A percentile compares a stretch with the other conserved stretches of the same genome.
phyloP scores from a whole-genome alignment of 2,329 filamentous ascomycete genomes.

The Beauveria caledonica region DNA sequence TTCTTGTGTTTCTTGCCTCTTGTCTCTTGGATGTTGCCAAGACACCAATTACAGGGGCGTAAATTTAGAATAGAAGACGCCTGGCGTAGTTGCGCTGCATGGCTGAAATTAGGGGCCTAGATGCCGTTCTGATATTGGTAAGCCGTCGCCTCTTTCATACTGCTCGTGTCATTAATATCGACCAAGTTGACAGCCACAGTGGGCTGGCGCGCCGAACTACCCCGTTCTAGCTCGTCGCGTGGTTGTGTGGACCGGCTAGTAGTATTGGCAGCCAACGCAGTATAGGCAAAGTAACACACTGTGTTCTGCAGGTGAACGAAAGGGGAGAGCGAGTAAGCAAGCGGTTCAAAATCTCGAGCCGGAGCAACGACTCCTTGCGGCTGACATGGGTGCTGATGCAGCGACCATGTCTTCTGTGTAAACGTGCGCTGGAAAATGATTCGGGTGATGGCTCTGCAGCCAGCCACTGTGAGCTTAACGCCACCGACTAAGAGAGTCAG shows the following conservation, averaged over 20 bases:
- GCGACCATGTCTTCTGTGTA: background rate
- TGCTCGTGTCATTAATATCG: background rate
- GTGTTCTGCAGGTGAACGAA: background rate
- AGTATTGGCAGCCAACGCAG: background rate
- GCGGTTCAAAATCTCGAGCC: no score
- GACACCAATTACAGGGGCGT: background rate
- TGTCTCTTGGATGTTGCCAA: background rate
- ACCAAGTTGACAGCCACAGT: background rate
- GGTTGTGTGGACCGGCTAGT: background rate
- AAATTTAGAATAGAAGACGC: background rate
- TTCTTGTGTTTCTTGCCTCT: background rate
- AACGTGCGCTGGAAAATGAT: no score
- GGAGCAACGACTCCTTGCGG: no score
- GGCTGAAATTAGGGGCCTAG: background rate
- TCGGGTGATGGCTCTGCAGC: background rate
- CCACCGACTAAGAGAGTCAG: background rate
- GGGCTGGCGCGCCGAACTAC: background rate
- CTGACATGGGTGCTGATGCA: background rate
- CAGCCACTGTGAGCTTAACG: background rate
- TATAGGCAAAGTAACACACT: background rate
- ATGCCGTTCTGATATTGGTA: background rate
- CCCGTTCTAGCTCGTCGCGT: background rate
- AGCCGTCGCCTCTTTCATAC: background rate
- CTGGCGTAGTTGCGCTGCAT: background rate
- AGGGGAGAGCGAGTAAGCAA: no score